Evolutionary conservation across 495 filamentous ascomycete genomes (phyloP), one percentile per base, ranked within the genome.

Genomic region (Talaromyces ruber): DNA sequence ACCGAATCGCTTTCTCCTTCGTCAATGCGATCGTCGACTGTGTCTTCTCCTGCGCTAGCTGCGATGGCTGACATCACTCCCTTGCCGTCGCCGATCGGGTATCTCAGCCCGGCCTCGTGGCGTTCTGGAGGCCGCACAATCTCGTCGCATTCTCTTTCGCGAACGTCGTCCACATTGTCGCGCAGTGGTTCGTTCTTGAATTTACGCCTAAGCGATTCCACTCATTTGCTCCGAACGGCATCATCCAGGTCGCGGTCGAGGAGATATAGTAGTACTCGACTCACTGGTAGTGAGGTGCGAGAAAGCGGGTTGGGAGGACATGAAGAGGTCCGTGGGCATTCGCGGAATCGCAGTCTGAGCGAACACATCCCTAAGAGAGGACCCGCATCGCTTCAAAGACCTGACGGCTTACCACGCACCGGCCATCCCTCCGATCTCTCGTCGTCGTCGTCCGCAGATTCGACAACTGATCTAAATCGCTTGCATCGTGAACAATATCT

Each of bases 31-130:
- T 80, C 76, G 28, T 88, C 86, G 12, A 57, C 71, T 21, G 66
- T 86, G 21, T 84, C 86, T 5, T 89, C 86, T 18, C 92, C 92
- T 2, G 84, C 87, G 62, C 81, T 96, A 43, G 85, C 86, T 62
- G 90, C 92, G 21, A 87, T 97, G 84, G 84, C 84, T 43, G 91
- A 97, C 68, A 86, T 98, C 62, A 98, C 94, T 4, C 94, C 94
- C 58, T 74, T 98, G 24, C 94, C 94, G 11, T 97, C 94, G 5
- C 94, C 94, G 7, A 81, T 97, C 43, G 77, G 90, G 62, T 62
- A 62, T 25, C 81, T 82, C 7, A 76, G 76, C 62, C 86, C 88
- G 51, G 91, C 89, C 7, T 89, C 93, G n/a, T 71, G 85, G 86
- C 62, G 83, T 77, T 66, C 77, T 78, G 68, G 76, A 77, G 39